Evolutionary conservation across 108 stramenopile species (phyloP), one percentile per base, ranked within the genome.

Genomic region (Fragilaria crotonensis): DNA sequence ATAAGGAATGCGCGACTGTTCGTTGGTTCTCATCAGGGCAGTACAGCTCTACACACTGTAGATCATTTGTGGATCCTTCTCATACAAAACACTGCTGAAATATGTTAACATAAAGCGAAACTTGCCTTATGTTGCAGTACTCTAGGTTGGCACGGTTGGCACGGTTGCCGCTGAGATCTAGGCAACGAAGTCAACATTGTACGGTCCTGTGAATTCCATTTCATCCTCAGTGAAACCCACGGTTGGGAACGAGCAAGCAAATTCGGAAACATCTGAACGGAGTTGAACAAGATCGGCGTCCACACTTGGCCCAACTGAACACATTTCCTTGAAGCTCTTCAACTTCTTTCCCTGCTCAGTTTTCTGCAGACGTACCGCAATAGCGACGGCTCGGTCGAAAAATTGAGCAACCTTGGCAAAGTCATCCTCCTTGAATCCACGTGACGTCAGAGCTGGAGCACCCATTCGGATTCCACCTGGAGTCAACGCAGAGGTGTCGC

Each of bases 391-490:
- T 23, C 95, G 75, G 68, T 98, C 96, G 81, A 99, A 97, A 74
- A 88, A 98, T 45, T 83, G 78, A 33, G 91, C 97, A 32, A 99
- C 97, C 72, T 84, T 71, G 27, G 81, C 88, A 76, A 99, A 98
- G 71, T 98, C 99, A 30, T 89, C 95, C 71, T 99, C 97, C n/a
- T 63, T 71, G 33, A 98, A 93, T 11, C 98, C 99, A 45, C 99
- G 88, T 5, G 96, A 83, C 45, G 97, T 98, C 53, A 98, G 66
- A n/a, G 99, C 97, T 4, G 97, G 97, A 14, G 97, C 93, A 30
- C 99, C 99, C 95, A 99, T 96, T 27, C 99, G 93, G 66, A 99
- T 97, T 2, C 99, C 99, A 44, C 97, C 96, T 17, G 99, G 99
- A 32, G 84, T 93, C 21, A 98, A 64, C 2, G 95, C 97, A 19